Percentiles rank a stretch among this genome's conserved stretches.
These are phyloP conservation scores for Myriosclerotinia curreyana DNA, from an alignment of 2,329 filamentous ascomycete species.

Conservation along the genomic window DNA sequence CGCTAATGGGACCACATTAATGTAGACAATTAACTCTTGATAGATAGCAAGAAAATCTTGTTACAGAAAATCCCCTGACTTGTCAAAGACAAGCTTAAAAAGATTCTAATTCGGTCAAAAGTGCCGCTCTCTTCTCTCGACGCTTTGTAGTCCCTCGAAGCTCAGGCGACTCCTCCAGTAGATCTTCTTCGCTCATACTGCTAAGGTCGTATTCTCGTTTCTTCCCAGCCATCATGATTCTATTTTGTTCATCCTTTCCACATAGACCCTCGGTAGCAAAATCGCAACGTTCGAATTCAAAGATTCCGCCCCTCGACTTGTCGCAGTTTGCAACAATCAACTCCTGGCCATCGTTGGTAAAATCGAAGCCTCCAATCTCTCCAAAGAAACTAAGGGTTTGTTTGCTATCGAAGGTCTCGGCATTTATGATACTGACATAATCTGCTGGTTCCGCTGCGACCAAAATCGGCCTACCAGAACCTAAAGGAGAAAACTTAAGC, in stretches of 20 bases:
- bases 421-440: constrained; percentile 68
- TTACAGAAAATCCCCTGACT: background rate
- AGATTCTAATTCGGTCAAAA: constrained; percentile 1
- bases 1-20: no score
- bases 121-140: constrained; percentile 14
- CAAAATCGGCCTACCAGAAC: constrained; percentile 63
- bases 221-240: background rate
- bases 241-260: constrained; percentile 13
- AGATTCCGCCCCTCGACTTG: constrained; percentile 57
- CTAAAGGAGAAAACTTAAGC: constrained; percentile 68
- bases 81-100: constrained; percentile 8
- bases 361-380: constrained; percentile 66
- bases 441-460: constrained; percentile 76
- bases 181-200: constrained; percentile 14
- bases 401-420: constrained; percentile 58
- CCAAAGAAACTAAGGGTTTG: constrained; percentile 74
- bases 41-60: no score
- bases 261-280: constrained; percentile 27
- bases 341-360: constrained; percentile 64
- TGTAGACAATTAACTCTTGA: no score
- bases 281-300: constrained; percentile 39
- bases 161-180: background rate
- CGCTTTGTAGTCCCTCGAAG: constrained; percentile 17
- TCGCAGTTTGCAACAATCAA: constrained; percentile 69
- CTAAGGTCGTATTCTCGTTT: constrained; percentile 9